Conservation (phyloP, 2,329 filamentous ascomycete species). For the Paraphoma sp. region DNA sequence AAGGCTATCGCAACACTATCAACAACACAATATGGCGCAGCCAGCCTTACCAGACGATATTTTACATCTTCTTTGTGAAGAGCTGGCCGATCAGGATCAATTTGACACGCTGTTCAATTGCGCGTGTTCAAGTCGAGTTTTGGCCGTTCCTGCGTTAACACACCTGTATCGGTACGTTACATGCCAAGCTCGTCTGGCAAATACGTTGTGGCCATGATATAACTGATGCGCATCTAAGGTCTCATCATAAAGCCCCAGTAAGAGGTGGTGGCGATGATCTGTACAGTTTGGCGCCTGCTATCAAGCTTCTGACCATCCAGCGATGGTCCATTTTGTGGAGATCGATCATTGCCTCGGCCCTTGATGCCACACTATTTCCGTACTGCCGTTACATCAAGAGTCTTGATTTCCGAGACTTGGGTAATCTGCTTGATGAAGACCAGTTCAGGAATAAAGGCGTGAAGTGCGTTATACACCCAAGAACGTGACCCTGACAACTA, state of each 20-base stretch:
- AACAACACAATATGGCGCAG: conserved; percentile 28
- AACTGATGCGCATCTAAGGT: conserved; percentile 33
- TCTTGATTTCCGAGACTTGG: conserved; percentile 68
- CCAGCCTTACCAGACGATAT: conserved; percentile 63
- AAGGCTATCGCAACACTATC: neutral
- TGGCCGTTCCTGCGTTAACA: conserved; percentile 66
- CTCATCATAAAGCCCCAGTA: conserved; percentile 52
- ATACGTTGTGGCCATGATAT: neutral
- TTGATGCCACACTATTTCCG: conserved; percentile 68
- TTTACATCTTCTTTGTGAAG: conserved; percentile 65
- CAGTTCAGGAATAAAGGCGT: conserved; percentile 66
- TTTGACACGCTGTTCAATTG: conserved; percentile 68
- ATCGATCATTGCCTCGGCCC: conserved; percentile 70
- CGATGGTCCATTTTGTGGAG: conserved; percentile 72
- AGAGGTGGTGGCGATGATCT: conserved; percentile 53
- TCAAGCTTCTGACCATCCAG: conserved; percentile 56
- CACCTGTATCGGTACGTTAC: conserved; percentile 66
- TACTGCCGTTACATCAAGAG: conserved; percentile 72
- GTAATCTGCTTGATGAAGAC: conserved; percentile 64
- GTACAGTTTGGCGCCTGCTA: conserved; percentile 36
- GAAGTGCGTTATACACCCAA: conserved; percentile 49
- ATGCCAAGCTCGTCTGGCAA: neutral
- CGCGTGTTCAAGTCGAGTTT: conserved; percentile 60
- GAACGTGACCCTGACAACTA: conserved; percentile 1
- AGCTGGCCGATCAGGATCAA: conserved; percentile 62